phyloP scores from a whole-genome alignment of 495 filamentous ascomycete genomes.

The Bathelium albidoporum region DNA sequence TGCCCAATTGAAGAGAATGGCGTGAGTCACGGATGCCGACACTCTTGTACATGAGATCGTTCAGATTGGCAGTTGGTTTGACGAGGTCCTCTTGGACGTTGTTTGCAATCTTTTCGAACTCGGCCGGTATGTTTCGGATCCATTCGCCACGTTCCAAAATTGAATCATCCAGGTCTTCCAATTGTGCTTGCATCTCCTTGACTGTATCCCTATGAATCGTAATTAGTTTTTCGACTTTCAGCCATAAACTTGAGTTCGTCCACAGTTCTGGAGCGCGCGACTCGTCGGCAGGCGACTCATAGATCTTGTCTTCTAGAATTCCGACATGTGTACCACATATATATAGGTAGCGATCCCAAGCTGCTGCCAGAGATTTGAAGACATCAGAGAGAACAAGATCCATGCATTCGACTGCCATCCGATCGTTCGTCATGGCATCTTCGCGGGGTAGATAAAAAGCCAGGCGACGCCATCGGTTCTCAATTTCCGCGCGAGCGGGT shows the following conservation, averaged over 20 bases:
- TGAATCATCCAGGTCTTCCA: conserved; percentile 26
- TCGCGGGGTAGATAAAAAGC: conserved; percentile 38
- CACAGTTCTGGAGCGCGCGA: conserved; percentile 45
- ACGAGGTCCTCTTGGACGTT: conserved; percentile 40
- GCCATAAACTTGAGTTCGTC: conserved; percentile 41
- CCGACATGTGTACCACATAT: conserved; percentile 36
- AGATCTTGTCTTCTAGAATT: conserved; percentile 48
- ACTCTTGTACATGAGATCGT: conserved; percentile 45
- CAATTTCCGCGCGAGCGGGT: conserved; percentile 39
- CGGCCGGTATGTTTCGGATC: conserved; percentile 32
- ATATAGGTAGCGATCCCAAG: conserved; percentile 40
- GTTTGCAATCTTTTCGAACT: conserved; percentile 35
- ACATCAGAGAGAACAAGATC: conserved; percentile 42
- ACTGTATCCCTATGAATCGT: conserved; percentile 39
- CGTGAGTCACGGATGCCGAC: conserved; percentile 45
- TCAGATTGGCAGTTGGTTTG: conserved; percentile 40
- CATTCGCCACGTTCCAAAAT: conserved; percentile 30
- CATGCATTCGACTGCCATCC: conserved; percentile 37
- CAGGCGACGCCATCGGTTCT: conserved; percentile 42
- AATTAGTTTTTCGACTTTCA: conserved; percentile 45
- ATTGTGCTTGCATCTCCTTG: conserved; percentile 35
- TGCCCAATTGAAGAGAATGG: conserved; percentile 40
- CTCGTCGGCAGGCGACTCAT: conserved; percentile 47
- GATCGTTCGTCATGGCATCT: conserved; percentile 25
- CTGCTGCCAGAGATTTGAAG: conserved; percentile 37